These are phyloP conservation scores for Mycena rosella DNA, from an alignment of 768 basidiomycete genomes.

Conservation along the genomic window DNA sequence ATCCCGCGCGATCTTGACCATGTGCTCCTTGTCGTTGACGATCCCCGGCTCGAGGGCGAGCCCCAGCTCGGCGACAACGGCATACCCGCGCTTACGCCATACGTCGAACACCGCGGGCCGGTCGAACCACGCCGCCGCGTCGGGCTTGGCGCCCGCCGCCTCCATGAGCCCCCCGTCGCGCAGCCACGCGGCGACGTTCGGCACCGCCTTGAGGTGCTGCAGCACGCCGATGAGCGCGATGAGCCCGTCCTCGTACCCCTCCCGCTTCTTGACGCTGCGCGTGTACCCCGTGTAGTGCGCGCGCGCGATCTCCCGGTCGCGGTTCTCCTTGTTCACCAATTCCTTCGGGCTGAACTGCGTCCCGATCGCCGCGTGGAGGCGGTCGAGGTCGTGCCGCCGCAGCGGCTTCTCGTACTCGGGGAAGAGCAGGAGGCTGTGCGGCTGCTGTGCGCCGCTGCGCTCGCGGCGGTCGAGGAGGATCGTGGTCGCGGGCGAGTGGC, in stretches of 20 bases:
- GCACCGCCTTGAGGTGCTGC: neutral
- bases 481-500: neutral
- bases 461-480: neutral
- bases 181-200: neutral
- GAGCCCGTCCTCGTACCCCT: neutral
- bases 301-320: neutral
- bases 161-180: neutral
- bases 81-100: neutral
- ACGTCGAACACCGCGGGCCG: neutral
- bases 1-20: no score
- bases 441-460: neutral
- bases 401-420: neutral
- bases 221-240: neutral
- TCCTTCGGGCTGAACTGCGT: neutral
- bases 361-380: neutral
- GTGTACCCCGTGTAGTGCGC: neutral
- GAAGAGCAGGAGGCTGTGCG: neutral
- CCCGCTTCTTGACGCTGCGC: neutral
- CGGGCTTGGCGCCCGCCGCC: neutral
- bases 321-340: neutral
- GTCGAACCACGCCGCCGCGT: neutral
- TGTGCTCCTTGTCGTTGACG: neutral
- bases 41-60: neutral
- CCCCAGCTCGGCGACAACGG: neutral
- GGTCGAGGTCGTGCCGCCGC: constrained; percentile 1